Evolutionary conservation across 768 basidiomycete species (phyloP).

Genomic region (Calocybe gangraenosa): DNA sequence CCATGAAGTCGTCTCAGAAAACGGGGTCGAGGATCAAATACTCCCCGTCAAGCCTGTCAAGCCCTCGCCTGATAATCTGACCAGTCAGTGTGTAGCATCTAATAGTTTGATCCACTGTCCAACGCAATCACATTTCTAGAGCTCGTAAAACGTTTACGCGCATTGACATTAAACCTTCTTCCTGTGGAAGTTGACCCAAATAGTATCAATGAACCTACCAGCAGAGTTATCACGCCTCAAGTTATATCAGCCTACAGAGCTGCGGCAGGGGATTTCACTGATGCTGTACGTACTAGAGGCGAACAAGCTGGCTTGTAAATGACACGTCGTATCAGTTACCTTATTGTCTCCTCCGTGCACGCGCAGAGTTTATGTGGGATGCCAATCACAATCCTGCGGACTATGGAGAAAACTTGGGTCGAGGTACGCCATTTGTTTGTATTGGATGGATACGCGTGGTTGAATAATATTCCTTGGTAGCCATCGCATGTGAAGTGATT

Average conservation of each 20-base stretch:
- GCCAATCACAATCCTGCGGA: constrained; percentile 80
- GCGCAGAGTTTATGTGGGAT: constrained; percentile 78
- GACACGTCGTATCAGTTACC: constrained; percentile 50
- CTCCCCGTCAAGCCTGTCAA: constrained; percentile 41
- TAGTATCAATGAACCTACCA: constrained; percentile 70
- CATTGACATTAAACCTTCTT: constrained; percentile 69
- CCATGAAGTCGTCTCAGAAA: constrained; percentile 22
- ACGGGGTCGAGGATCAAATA: constrained; percentile 42
- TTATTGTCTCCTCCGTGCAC: constrained; percentile 73
- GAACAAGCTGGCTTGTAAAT: not conserved
- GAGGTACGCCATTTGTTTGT: constrained; percentile 45
- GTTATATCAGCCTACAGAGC: constrained; percentile 74
- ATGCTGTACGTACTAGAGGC: constrained; percentile 53
- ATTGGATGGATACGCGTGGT: constrained; percentile 2
- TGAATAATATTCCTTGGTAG: constrained; percentile 30
- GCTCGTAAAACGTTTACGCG: constrained; percentile 74
- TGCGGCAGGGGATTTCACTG: constrained; percentile 84
- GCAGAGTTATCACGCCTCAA: constrained; percentile 75
- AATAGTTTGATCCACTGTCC: not conserved
- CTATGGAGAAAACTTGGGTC: constrained; percentile 78
- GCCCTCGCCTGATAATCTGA: constrained; percentile 67
- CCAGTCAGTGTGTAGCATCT: constrained; percentile 52
- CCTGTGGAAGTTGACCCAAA: constrained; percentile 75
- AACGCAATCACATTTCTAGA: constrained; percentile 38
- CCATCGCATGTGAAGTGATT: constrained; percentile 79